phyloP scores from a whole-genome alignment of 306 rosid genomes.

The Ormosia semicastrata region DNA sequence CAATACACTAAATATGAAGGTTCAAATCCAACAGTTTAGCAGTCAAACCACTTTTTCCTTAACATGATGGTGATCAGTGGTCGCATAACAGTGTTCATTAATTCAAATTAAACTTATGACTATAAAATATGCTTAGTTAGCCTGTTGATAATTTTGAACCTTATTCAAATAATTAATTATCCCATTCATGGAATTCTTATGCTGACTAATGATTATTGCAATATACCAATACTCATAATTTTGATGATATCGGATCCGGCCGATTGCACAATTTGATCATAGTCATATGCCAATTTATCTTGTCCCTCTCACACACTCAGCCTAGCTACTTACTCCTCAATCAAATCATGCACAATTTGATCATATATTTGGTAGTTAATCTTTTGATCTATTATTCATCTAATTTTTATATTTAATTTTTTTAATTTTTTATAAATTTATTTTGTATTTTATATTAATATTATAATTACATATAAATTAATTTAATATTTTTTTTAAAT shows the following conservation, averaged over 20 bases:
- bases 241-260: not conserved
- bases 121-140: not conserved
- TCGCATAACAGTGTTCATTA: not conserved
- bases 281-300: slow-evolving; percentile 8
- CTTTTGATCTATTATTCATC: too few relatives aligned
- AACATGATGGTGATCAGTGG: not conserved
- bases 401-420: too few relatives aligned
- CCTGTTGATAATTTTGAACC: not conserved
- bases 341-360: not conserved
- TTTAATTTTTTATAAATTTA: too few relatives aligned
- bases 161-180: not conserved
- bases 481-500: too few relatives aligned
- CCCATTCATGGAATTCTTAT: not conserved
- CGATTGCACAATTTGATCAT: not conserved
- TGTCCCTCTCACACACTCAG: not conserved
- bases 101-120: slow-evolving; percentile 24
- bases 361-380: too few relatives aligned
- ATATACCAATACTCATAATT: not conserved
- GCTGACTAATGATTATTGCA: too few relatives aligned
- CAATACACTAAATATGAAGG: not conserved
- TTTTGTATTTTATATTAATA: too few relatives aligned
- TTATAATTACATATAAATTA: too few relatives aligned
- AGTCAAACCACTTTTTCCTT: slow-evolving; percentile 7
- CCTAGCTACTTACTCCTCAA: not conserved
- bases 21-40: not conserved